These are phyloP conservation scores for Silene conica DNA, from an alignment of 148 eudicot species.

Conservation along the genomic window DNA sequence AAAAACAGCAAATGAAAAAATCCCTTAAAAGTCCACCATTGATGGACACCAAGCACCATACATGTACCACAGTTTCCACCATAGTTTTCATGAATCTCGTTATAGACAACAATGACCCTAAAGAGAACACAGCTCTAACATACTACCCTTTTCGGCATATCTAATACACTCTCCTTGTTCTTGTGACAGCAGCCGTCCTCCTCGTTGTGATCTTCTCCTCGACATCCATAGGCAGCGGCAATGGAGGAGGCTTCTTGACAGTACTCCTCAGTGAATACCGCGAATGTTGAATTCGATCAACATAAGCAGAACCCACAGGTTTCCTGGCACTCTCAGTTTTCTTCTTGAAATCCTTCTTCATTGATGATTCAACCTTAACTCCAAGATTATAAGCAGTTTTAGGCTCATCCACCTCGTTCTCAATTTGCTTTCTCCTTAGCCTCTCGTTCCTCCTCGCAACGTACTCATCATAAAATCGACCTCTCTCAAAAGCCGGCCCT, in stretches of 20 bases:
- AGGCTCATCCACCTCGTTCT: slow-evolving; percentile 26
- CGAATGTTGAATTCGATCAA: slow-evolving; percentile 46
- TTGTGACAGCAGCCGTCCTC: slow-evolving; percentile 40
- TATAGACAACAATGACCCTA: slow-evolving; percentile 6
- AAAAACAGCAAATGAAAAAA: background rate
- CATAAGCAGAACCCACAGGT: slow-evolving; percentile 35
- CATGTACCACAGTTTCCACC: background rate
- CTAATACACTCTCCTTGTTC: slow-evolving; percentile 37
- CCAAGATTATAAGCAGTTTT: slow-evolving; percentile 39
- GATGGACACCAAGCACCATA: background rate
- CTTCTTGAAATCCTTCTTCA: slow-evolving; percentile 47
- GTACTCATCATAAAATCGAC: slow-evolving; percentile 69
- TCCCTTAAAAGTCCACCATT: slow-evolving; percentile 14
- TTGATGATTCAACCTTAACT: slow-evolving; percentile 50
- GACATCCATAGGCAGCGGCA: slow-evolving; percentile 52
- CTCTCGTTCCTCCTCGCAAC: slow-evolving; percentile 81
- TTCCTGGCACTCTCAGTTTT: slow-evolving; percentile 42
- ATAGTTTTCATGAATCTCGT: background rate
- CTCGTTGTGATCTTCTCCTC: slow-evolving; percentile 33
- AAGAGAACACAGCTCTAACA: background rate
- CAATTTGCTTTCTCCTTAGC: slow-evolving; percentile 60
- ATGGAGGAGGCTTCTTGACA: slow-evolving; percentile 58
- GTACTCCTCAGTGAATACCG: slow-evolving; percentile 74
- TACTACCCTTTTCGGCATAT: background rate
- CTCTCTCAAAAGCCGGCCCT: slow-evolving; percentile 51